phyloP scores from a whole-genome alignment of 2,329 filamentous ascomycete genomes.

The Hymenoscyphus linearis region DNA sequence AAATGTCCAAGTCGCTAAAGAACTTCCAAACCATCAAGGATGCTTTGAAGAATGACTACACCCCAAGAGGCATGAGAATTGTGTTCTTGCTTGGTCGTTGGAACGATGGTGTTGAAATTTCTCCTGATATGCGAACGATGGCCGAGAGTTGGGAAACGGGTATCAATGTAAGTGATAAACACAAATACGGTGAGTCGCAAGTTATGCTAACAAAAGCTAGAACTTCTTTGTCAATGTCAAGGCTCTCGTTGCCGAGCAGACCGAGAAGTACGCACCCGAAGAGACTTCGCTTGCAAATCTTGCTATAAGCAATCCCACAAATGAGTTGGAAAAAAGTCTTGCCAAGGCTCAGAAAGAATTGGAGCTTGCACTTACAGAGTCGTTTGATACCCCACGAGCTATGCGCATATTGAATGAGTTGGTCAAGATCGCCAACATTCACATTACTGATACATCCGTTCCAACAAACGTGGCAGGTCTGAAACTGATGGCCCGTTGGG shows the following conservation, averaged over 20 bases:
- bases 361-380: conserved; percentile 64
- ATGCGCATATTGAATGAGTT: conserved; percentile 76
- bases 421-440: conserved; percentile 70
- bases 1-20: conserved; percentile 95
- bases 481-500: conserved; percentile 63
- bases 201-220: conserved; percentile 29
- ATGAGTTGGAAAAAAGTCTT: conserved; percentile 3
- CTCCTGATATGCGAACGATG: conserved; percentile 70
- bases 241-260: conserved; percentile 44
- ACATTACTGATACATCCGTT: conserved; percentile 44
- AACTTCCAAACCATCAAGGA: conserved; percentile 93
- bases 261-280: background rate
- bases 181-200: background rate
- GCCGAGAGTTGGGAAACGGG: conserved; percentile 76
- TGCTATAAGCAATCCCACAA: background rate
- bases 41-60: conserved; percentile 66
- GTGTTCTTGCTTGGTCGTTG: conserved; percentile 84
- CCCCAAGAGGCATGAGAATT: conserved; percentile 72
- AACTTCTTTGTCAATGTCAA: conserved; percentile 57
- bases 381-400: conserved; percentile 77
- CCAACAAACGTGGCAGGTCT: conserved; percentile 42
- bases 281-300: background rate
- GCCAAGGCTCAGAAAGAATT: conserved; percentile 49
- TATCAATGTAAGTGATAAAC: conserved; percentile 49
- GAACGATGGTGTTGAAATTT: conserved; percentile 90